Base-by-base conservation (phyloP, 1,139 yeast genomes). In the Waltiozyma sp. region DNA sequence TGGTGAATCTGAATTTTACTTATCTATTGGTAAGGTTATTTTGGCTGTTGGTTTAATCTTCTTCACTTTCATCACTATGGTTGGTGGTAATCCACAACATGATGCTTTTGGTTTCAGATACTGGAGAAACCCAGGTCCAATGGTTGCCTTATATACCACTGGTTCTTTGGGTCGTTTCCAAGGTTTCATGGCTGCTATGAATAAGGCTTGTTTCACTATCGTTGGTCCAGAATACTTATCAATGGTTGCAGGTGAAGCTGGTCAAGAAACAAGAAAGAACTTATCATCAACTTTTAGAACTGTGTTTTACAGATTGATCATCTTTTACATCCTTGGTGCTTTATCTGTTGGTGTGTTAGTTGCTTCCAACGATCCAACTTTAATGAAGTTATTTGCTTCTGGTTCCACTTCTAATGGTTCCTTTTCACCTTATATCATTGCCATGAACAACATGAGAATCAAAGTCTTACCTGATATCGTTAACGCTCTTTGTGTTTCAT, bases 71-170 rank as follows among this genome's bases (percentile, higher is more conserved):
- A 70, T 80, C 34, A 31, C 34, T 60, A 78, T 80, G 70, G 86
- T 80, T 19, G 80, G 87, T 59, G 94, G 94, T 52, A 88, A 83
- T 10, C 82, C 84, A 44, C 56, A 64, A 39, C 68, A 75, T 8
- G 89, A 89, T 18, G 82, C 89, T 14, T 73, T 84, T 40, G 94
- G 91, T 9, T 83, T 82, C 69, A 72, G 88, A 60, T 87, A 88
- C 66, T 89, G 96, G 96, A 77, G 89, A 63, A 66, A 88, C 57
- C 96, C 96, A 3, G 96, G 96, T 43, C 80, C 96, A 2, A 85
- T 74, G 78, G 88, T 85, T 49, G 66, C 66, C 39, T 77, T 48
- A 61, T 71, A 75, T 40, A 64, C 62, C 10, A 59, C 65, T 19
- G 74, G 84, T 13, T 59, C 71, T 28, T 77, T 83, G n/a, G 95